Conservation (phyloP, 139 green algal genomes). For the Micractinium sp. region DNA sequence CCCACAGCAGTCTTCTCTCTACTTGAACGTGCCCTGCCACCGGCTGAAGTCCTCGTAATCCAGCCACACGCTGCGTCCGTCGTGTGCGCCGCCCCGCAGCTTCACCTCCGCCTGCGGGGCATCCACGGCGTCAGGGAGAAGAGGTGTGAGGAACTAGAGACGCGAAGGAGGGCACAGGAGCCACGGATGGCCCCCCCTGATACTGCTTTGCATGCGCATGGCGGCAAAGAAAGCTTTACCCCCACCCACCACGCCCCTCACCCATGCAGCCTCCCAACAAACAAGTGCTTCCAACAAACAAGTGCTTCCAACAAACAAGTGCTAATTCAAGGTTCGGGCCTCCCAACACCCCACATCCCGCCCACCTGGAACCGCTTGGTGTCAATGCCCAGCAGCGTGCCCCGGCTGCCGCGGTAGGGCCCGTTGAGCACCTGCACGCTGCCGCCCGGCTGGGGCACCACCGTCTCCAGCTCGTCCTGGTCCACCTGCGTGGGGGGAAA, state of each 20-base stretch:
- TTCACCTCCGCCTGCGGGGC: conserved; percentile 40
- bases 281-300: no score
- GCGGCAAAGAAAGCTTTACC: background rate
- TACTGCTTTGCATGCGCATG: background rate
- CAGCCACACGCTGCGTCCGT: conserved; percentile 64
- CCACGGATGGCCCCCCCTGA: background rate
- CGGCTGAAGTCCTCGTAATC: conserved; percentile 94
- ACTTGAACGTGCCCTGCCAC: conserved; percentile 30
- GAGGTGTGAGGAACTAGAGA: background rate
- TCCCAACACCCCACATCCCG: no score
- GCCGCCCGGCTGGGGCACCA: conserved; percentile 72
- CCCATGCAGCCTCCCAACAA: background rate
- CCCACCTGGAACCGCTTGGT: conserved; percentile 70
- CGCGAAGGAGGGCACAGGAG: background rate
- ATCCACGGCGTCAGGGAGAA: background rate
- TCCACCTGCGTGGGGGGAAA: conserved; percentile 68
- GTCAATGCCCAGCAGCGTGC: conserved; percentile 69
- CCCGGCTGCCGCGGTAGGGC: conserved; percentile 58
- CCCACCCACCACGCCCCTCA: background rate
- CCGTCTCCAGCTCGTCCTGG: conserved; percentile 94
- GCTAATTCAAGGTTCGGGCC: no score
- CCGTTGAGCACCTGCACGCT: conserved; percentile 85
- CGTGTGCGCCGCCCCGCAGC: conserved; percentile 43
- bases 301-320: no score
- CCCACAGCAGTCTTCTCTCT: background rate